A percentile compares a stretch with the other conserved stretches of the same genome.
phyloP scores from a whole-genome alignment of 2,329 filamentous ascomycete species.

The Volutella citrinella region DNA sequence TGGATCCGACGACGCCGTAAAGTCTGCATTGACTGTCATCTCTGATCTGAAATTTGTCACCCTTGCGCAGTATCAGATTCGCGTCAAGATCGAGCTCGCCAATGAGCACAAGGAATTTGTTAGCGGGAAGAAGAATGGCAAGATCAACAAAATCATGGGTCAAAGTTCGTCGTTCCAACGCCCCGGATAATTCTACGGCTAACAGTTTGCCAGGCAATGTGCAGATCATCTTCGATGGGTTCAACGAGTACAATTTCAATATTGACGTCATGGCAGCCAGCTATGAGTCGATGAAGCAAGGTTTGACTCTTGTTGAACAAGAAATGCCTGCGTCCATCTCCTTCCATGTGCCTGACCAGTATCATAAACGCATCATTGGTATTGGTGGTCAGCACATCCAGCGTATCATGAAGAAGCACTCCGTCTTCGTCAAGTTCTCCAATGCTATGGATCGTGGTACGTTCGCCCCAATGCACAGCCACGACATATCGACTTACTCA shows the following conservation, averaged over 20 bases:
- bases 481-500: too few species aligned
- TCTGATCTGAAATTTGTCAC: constrained; percentile 87
- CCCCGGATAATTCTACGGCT: too few species aligned
- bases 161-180: too few species aligned
- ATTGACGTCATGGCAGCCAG: constrained; percentile 92
- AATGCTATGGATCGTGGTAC: constrained; percentile 94
- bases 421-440: constrained; percentile 98
- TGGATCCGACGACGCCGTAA: constrained; percentile 93
- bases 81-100: constrained; percentile 96
- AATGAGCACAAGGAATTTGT: constrained; percentile 99
- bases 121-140: constrained; percentile 98
- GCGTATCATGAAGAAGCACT: constrained; percentile 99
- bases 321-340: constrained; percentile 99
- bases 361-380: constrained; percentile 98
- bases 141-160: constrained; percentile 99
- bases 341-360: constrained; percentile 98
- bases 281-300: constrained; percentile 93
- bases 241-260: constrained; percentile 99
- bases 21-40: constrained; percentile 90
- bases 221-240: constrained; percentile 98
- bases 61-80: constrained; percentile 85
- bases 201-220: constrained; percentile 65
- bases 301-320: constrained; percentile 89
- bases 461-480: too few species aligned
- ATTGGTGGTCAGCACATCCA: constrained; percentile 99